Percentiles rank a stretch among this genome's conserved stretches.
Evolutionary conservation across 345 rosid species (phyloP).

Genomic region (Hibiscus tridactylites): DNA sequence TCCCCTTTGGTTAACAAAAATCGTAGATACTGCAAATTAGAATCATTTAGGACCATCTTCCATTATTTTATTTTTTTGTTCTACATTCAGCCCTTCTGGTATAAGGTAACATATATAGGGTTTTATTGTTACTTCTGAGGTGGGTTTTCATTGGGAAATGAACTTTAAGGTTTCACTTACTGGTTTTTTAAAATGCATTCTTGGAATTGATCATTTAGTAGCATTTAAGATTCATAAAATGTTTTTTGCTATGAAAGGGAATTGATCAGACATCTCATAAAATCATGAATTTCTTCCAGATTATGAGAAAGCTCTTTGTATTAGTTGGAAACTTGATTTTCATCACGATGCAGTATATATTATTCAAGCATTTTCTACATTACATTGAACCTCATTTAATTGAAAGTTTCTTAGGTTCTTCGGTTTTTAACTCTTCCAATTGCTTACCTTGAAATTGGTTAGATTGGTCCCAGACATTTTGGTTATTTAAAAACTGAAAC

Average conservation of each 20-base stretch:
- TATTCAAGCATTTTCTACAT: neutral
- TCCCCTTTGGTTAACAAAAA: neutral
- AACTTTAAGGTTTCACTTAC: neutral
- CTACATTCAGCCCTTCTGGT: constrained; percentile 11
- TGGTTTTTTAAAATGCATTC: neutral
- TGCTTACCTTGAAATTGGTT: neutral
- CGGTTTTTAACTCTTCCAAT: neutral
- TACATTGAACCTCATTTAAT: neutral
- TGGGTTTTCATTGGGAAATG: neutral
- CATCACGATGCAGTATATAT: neutral
- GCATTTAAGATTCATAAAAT: neutral
- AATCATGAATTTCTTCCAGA: neutral
- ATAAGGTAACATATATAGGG: neutral
- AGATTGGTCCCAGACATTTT: neutral
- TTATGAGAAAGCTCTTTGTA: neutral
- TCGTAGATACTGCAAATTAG: neutral
- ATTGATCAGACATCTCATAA: neutral
- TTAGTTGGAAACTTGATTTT: neutral
- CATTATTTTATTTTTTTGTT: neutral
- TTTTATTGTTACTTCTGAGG: neutral
- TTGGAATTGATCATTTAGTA: neutral
- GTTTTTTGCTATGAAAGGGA: neutral
- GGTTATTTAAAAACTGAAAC: neutral
- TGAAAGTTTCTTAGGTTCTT: neutral
- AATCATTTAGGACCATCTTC: neutral